These are phyloP conservation scores for Peronospora belbahrii DNA, from an alignment of 352 stramenopile species.

Conservation along the genomic window DNA sequence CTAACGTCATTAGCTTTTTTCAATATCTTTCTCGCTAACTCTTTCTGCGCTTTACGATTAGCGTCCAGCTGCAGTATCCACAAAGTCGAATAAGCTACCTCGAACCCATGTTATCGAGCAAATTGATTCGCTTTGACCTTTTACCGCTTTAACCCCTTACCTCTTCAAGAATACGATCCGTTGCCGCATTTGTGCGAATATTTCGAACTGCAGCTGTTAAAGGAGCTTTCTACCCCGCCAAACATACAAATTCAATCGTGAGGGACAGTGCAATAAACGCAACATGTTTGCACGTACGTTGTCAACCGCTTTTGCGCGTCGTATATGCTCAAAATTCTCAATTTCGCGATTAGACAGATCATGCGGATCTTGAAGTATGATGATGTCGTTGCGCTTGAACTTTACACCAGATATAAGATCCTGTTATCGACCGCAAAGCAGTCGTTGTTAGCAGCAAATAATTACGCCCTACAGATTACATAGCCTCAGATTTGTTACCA, in stretches of 20 bases:
- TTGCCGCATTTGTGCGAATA: conserved; percentile 80
- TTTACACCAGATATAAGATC: conserved; percentile 91
- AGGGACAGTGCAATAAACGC: too few relatives aligned
- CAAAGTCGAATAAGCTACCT: neutral
- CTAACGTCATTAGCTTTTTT: conserved; percentile 45
- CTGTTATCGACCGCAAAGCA: conserved; percentile 16
- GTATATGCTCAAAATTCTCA: conserved; percentile 95
- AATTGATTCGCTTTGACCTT: neutral
- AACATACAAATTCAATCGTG: neutral
- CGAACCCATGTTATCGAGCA: neutral
- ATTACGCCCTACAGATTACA: neutral
- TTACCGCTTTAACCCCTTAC: conserved; percentile 24
- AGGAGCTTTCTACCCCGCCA: conserved; percentile 8
- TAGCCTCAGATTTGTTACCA: conserved; percentile 21
- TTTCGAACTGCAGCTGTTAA: conserved; percentile 27
- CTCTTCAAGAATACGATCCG: conserved; percentile 75
- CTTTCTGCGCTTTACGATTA: conserved; percentile 52
- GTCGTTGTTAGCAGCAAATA: conserved; percentile 8
- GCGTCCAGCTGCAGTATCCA: conserved; percentile 43
- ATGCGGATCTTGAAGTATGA: conserved; percentile 93
- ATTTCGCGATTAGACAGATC: conserved; percentile 90
- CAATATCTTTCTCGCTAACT: conserved; percentile 60
- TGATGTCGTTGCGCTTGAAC: conserved; percentile 91
- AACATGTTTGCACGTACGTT: conserved; percentile 18
- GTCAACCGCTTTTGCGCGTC: conserved; percentile 45